Conservation (phyloP, 345 rosid species). For the Punica granatum region DNA sequence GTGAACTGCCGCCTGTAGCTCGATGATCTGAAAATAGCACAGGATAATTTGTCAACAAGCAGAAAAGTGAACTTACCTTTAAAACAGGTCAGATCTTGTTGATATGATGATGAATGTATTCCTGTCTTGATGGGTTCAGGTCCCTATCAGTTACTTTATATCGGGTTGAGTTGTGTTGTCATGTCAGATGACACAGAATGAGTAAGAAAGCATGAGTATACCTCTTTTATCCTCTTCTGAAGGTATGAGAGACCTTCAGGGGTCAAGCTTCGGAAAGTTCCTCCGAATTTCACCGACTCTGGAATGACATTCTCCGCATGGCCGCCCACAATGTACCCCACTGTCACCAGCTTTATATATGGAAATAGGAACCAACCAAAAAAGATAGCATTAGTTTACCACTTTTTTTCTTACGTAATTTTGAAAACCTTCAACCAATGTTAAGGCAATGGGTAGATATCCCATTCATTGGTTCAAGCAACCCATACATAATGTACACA, state of each 20-base stretch:
- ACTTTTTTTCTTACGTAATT: too few species aligned
- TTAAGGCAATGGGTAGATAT: too few species aligned
- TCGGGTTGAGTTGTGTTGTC: too few species aligned
- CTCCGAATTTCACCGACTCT: constrained; percentile 37
- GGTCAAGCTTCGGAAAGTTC: constrained; percentile 60
- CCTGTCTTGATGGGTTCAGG: too few species aligned
- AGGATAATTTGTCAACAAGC: too few species aligned
- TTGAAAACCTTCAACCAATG: too few species aligned
- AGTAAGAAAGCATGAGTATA: neutral
- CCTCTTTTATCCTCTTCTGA: constrained; percentile 46
- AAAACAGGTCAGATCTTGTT: neutral
- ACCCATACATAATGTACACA: too few species aligned
- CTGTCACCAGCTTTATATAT: constrained; percentile 43
- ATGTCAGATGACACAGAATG: neutral
- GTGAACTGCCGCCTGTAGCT: constrained; percentile 56
- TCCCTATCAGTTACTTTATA: too few species aligned
- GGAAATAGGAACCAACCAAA: neutral
- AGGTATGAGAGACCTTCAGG: constrained; percentile 45
- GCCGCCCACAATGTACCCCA: constrained; percentile 61
- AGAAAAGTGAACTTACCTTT: too few species aligned
- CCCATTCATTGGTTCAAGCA: too few species aligned
- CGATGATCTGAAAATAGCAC: constrained; percentile 33
- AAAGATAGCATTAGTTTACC: neutral
- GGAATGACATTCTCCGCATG: constrained; percentile 54
- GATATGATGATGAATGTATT: neutral